Conservation (phyloP, 2,329 filamentous ascomycete species). For the Pseudopithomyces chartarum region DNA sequence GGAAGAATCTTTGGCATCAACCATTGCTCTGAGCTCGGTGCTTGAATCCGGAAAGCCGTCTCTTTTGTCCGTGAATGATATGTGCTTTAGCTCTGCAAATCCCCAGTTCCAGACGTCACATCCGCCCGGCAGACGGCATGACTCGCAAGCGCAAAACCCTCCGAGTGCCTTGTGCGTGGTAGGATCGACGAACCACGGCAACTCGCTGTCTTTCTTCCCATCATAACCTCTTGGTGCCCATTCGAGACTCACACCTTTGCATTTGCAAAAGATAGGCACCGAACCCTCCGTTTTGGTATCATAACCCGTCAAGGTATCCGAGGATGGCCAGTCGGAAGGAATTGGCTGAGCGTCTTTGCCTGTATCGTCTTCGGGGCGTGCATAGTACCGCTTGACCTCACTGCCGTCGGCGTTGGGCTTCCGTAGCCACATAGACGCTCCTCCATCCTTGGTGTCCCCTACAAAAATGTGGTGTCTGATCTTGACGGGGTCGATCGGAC, state of each 20-base stretch:
- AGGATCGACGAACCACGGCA: slow-evolving; percentile 54
- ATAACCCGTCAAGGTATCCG: slow-evolving; percentile 8
- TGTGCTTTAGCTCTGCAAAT: slow-evolving; percentile 47
- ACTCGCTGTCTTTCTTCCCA: slow-evolving; percentile 25
- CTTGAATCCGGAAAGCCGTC: slow-evolving; percentile 37
- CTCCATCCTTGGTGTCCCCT: slow-evolving; percentile 59
- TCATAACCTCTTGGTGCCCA: slow-evolving; percentile 44
- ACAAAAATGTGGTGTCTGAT: slow-evolving; percentile 51
- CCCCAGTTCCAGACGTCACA: slow-evolving; percentile 55
- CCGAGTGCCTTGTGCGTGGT: slow-evolving; percentile 48
- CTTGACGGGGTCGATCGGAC: slow-evolving; percentile 32
- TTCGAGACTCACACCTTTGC: slow-evolving; percentile 52
- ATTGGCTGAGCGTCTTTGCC: slow-evolving; percentile 25
- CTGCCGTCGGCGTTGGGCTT: slow-evolving; percentile 40
- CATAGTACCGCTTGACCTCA: slow-evolving; percentile 23
- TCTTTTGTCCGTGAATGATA: slow-evolving; percentile 35
- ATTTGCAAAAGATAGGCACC: slow-evolving; percentile 53
- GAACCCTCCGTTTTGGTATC: slow-evolving; percentile 21
- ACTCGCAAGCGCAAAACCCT: slow-evolving; percentile 54
- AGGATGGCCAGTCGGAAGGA: slow-evolving; percentile 36
- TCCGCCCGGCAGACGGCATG: slow-evolving; percentile 52
- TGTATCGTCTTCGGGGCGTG: slow-evolving; percentile 14
- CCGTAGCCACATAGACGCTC: slow-evolving; percentile 55
- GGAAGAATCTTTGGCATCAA: slow-evolving; percentile 42
- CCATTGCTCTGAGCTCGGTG: slow-evolving; percentile 42